Conservation (phyloP, 805 yeast species). For the Yarrowia porcina region DNA sequence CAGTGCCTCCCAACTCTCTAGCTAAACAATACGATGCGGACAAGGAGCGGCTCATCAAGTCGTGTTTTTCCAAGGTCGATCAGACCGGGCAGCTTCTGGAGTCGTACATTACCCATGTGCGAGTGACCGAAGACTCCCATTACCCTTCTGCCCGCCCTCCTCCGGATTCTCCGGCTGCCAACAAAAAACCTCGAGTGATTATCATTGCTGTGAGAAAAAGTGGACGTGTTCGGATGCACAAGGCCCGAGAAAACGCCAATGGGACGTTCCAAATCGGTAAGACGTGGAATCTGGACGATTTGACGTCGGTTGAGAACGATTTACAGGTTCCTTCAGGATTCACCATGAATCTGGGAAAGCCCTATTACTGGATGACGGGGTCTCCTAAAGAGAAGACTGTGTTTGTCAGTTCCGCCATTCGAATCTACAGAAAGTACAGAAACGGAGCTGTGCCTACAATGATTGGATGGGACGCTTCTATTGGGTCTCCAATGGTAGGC, state of each 20-base stretch:
- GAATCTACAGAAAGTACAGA: slow-evolving; percentile 53
- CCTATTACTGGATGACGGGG: slow-evolving; percentile 77
- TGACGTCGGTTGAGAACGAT: slow-evolving; percentile 56
- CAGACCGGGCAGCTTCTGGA: slow-evolving; percentile 41
- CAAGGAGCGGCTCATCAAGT: slow-evolving; percentile 46
- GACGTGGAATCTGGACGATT: slow-evolving; percentile 81
- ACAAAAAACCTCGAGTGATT: slow-evolving; percentile 48
- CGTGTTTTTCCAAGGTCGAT: slow-evolving; percentile 50
- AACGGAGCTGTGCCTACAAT: slow-evolving; percentile 54
- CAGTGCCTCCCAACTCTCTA: slow-evolving; percentile 33
- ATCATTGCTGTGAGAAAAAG: slow-evolving; percentile 59
- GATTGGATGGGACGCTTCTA: slow-evolving; percentile 49
- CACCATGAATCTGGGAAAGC: slow-evolving; percentile 64
- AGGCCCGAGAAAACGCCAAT: slow-evolving; percentile 76
- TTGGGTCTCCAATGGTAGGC: slow-evolving; percentile 23
- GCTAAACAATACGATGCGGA: slow-evolving; percentile 61
- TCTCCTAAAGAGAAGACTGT: slow-evolving; percentile 56
- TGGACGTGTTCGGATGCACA: slow-evolving; percentile 72
- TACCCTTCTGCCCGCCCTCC: slow-evolving; percentile 72
- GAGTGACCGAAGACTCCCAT: slow-evolving; percentile 69
- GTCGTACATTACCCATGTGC: slow-evolving; percentile 70
- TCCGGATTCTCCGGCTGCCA: slow-evolving; percentile 43
- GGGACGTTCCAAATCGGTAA: slow-evolving; percentile 84
- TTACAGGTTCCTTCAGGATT: slow-evolving; percentile 36
- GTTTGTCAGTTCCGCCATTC: slow-evolving; percentile 52